Conservation (phyloP, 208 protist genomes). For the Crithidia expoeki region DNA sequence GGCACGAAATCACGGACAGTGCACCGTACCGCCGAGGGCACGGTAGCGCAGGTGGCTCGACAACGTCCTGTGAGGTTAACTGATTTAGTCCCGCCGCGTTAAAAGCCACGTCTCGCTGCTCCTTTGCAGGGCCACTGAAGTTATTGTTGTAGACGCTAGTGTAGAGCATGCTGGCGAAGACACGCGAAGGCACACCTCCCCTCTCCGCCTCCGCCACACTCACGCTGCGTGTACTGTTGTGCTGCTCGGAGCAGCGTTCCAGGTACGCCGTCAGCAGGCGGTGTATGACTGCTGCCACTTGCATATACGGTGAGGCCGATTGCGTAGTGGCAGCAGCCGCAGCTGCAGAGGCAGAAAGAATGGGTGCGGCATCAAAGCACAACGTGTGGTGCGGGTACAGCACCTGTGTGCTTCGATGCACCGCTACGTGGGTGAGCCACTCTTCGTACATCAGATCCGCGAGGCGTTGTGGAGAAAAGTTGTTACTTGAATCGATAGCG, state of each 20-base stretch:
- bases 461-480: background rate
- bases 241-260: slow-evolving; percentile 21
- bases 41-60: background rate
- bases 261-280: slow-evolving; percentile 21
- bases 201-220: background rate
- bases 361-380: background rate
- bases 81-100: background rate
- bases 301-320: background rate
- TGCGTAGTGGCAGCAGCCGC: background rate
- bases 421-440: slow-evolving; percentile 38
- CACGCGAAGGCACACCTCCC: slow-evolving; percentile 16
- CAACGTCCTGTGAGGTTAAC: too few relatives aligned
- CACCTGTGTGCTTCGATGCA: slow-evolving; percentile 20
- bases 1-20: slow-evolving; percentile 22
- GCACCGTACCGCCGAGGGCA: slow-evolving; percentile 28
- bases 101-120: slow-evolving; percentile 40
- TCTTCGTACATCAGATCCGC: slow-evolving; percentile 14
- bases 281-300: slow-evolving; percentile 19
- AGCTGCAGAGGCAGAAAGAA: background rate
- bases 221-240: too few relatives aligned
- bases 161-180: slow-evolving; percentile 25
- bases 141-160: slow-evolving; percentile 31
- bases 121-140: slow-evolving; percentile 31
- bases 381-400: slow-evolving; percentile 53
- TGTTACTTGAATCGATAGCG: too few relatives aligned